Conservation (phyloP, 352 stramenopile genomes). For the Globisporangium apiculatum region DNA sequence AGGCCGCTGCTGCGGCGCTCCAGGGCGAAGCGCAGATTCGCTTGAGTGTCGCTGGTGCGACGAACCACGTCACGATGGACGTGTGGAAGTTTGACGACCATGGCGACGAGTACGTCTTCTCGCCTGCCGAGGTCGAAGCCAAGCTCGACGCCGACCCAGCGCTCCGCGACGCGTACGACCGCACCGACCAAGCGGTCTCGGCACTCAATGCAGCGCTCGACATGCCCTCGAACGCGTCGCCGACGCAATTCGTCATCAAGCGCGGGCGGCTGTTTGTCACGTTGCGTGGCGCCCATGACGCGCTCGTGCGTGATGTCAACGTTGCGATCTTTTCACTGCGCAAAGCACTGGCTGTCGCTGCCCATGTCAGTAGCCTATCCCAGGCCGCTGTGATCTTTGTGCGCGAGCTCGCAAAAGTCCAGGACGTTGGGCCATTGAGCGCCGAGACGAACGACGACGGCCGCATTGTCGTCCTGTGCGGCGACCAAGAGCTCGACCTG, state of each 20-base stretch:
- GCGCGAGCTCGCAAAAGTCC: slow-evolving; percentile 33
- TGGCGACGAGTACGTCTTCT: slow-evolving; percentile 29
- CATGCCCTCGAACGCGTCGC: slow-evolving; percentile 19
- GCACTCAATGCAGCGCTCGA: slow-evolving; percentile 30
- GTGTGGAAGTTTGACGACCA: slow-evolving; percentile 47
- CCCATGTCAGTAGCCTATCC: slow-evolving; percentile 24
- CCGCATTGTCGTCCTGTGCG: slow-evolving; percentile 33
- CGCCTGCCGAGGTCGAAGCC: slow-evolving; percentile 15
- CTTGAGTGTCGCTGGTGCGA: slow-evolving; percentile 12
- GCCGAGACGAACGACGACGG: slow-evolving; percentile 33
- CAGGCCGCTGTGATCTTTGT: slow-evolving; percentile 35
- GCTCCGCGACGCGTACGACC: slow-evolving; percentile 24
- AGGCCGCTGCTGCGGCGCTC: slow-evolving; percentile 33
- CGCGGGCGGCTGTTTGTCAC: not conserved
- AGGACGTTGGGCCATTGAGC: slow-evolving; percentile 28
- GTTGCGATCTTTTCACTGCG: slow-evolving; percentile 26
- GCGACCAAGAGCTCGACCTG: slow-evolving; percentile 37
- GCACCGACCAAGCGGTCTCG: slow-evolving; percentile 16
- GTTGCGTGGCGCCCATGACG: slow-evolving; percentile 14
- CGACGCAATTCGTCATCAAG: slow-evolving; percentile 22
- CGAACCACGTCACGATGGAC: slow-evolving; percentile 17
- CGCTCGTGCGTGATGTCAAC: slow-evolving; percentile 21
- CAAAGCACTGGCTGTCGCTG: slow-evolving; percentile 33
- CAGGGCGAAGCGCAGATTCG: slow-evolving; percentile 44
- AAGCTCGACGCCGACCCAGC: slow-evolving; percentile 9